Conservation (phyloP, 176 grass and related monocot genomes). For the Coix lacrymajobi region DNA sequence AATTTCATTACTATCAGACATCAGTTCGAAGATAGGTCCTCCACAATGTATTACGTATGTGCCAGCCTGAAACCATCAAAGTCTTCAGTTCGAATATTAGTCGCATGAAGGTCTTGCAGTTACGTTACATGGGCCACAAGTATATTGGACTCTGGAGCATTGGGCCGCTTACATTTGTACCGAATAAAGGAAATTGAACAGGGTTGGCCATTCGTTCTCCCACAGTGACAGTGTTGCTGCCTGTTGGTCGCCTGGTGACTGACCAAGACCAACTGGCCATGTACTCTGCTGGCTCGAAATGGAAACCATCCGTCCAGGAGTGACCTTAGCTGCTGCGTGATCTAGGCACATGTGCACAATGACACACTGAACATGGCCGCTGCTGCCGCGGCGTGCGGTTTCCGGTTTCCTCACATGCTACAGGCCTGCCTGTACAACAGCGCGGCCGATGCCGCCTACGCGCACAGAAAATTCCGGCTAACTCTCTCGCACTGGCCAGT, state of each 20-base stretch:
- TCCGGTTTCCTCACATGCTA: neutral
- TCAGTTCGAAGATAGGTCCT: no score
- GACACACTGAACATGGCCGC: neutral
- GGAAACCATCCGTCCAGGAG: neutral
- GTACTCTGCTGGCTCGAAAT: neutral
- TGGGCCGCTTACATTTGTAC: neutral
- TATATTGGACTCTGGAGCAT: neutral
- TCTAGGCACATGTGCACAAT: neutral
- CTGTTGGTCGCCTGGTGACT: neutral
- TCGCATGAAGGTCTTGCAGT: neutral
- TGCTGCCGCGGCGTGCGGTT: neutral
- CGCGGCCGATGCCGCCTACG: neutral
- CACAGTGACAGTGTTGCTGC: neutral
- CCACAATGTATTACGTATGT: no score
- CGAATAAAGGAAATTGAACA: neutral
- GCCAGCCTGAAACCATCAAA: no score
- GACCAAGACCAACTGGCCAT: neutral
- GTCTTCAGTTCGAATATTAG: no score
- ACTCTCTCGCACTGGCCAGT: neutral
- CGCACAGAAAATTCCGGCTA: neutral
- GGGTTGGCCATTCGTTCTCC: neutral
- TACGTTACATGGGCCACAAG: neutral
- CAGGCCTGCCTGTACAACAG: neutral
- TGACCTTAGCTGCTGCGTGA: neutral
- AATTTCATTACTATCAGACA: no score